Evolutionary conservation across 148 eudicot species (phyloP).

Genomic region (Fagopyrum tataricum): DNA sequence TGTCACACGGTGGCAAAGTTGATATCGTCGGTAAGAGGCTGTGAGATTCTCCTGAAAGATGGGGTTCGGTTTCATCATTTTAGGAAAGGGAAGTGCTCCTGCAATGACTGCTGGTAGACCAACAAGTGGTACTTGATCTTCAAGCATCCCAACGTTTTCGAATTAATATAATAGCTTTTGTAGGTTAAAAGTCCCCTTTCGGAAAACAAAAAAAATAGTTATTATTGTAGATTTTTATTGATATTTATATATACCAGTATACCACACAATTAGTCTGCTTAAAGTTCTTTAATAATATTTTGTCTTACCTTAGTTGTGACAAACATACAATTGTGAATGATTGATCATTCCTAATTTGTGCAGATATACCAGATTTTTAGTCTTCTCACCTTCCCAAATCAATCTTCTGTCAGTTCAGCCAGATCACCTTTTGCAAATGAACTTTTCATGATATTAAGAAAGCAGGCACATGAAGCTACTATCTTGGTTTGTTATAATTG

Average conservation of each 20-base stretch:
- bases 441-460: slow-evolving; percentile 51
- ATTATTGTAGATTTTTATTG: too few relatives aligned
- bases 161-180: too few relatives aligned
- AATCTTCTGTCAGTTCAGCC: slow-evolving; percentile 26
- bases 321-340: not conserved
- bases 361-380: slow-evolving; percentile 55
- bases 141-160: too few relatives aligned
- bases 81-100: slow-evolving; percentile 52
- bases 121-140: too few relatives aligned
- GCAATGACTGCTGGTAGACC: slow-evolving; percentile 54
- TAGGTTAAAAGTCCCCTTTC: too few relatives aligned
- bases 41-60: slow-evolving; percentile 52
- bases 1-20: slow-evolving; percentile 50
- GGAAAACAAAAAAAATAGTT: too few relatives aligned
- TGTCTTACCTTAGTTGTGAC: not conserved
- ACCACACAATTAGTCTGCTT: too few relatives aligned
- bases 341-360: slow-evolving; percentile 9
- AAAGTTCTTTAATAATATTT: not conserved
- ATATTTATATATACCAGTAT: too few relatives aligned
- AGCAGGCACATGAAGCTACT: slow-evolving; percentile 32
- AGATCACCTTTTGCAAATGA: slow-evolving; percentile 43
- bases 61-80: slow-evolving; percentile 62
- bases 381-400: slow-evolving; percentile 37
- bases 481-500: not conserved
- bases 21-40: slow-evolving; percentile 32